Percentiles rank a stretch among this genome's conserved stretches.
Evolutionary conservation across 1,284 basidiomycete species (phyloP).

Genomic region (Naganishia sp.): DNA sequence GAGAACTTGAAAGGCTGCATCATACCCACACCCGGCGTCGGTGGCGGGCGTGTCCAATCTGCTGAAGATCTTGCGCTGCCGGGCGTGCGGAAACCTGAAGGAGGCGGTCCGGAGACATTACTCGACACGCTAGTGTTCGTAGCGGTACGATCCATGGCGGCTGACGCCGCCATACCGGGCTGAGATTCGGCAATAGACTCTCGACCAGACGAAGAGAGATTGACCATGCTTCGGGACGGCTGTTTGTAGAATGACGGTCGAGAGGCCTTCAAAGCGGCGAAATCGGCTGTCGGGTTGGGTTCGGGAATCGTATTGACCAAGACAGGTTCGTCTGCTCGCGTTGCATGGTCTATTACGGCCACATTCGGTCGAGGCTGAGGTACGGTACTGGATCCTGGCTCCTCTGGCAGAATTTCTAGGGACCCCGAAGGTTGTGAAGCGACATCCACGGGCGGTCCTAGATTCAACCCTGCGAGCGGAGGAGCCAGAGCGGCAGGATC

Average conservation of each 20-base stretch:
- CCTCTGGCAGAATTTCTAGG: not conserved
- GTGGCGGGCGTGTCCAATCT: slow-evolving; percentile 48
- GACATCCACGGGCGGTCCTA: slow-evolving; percentile 2
- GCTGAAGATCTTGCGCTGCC: slow-evolving; percentile 12
- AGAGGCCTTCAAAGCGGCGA: not conserved
- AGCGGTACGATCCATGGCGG: slow-evolving; percentile 16
- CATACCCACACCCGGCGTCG: slow-evolving; percentile 45
- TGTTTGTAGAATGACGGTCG: slow-evolving; percentile 27
- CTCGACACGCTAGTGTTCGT: slow-evolving; percentile 12
- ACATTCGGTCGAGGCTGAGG: not conserved
- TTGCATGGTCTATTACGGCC: slow-evolving; percentile 13
- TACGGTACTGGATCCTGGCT: not conserved
- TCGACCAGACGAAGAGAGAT: slow-evolving; percentile 12
- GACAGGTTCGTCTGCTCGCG: slow-evolving; percentile 7
- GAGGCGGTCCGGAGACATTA: not conserved
- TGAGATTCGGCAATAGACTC: slow-evolving; percentile 1
- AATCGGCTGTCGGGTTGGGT: not conserved
- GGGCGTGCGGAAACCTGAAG: slow-evolving; percentile 4
- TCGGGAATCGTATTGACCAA: slow-evolving; percentile 9
- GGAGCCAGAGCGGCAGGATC: not conserved
- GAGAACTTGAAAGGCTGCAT: slow-evolving; percentile 37
- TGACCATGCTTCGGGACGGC: slow-evolving; percentile 31
- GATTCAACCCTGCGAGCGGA: slow-evolving; percentile 1
- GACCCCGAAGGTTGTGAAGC: not conserved
- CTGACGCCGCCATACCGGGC: slow-evolving; percentile 1